These are phyloP conservation scores for Candida bentonensis DNA, from an alignment of 805 yeast species.

Conservation along the genomic window DNA sequence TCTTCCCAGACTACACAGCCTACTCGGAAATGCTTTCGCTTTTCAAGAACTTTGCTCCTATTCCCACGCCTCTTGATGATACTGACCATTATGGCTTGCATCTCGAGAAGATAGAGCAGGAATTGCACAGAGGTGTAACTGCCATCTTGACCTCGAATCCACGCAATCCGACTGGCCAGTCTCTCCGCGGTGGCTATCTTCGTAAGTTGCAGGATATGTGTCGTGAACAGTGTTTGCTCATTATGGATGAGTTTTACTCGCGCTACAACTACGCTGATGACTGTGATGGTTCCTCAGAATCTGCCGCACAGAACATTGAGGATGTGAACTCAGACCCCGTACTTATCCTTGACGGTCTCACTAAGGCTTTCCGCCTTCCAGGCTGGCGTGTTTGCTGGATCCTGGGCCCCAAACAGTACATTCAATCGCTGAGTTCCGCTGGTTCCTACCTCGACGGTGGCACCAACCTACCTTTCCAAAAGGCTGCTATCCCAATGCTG, in stretches of 20 bases:
- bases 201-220: slow-evolving; percentile 37
- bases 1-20: slow-evolving; percentile 51
- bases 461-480: slow-evolving; percentile 46
- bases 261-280: slow-evolving; percentile 41
- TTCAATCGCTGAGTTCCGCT: slow-evolving; percentile 39
- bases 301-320: slow-evolving; percentile 36
- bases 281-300: slow-evolving; percentile 37
- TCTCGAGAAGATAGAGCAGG: slow-evolving; percentile 36
- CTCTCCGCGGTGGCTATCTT: slow-evolving; percentile 35
- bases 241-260: slow-evolving; percentile 52
- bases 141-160: slow-evolving; percentile 48
- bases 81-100: slow-evolving; percentile 44
- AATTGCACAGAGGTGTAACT: slow-evolving; percentile 41
- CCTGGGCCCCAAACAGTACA: slow-evolving; percentile 47
- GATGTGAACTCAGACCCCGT: slow-evolving; percentile 49
- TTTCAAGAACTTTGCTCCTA: slow-evolving; percentile 48
- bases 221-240: slow-evolving; percentile 36
- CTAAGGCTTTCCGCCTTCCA: slow-evolving; percentile 47
- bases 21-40: slow-evolving; percentile 51
- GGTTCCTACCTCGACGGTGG: slow-evolving; percentile 52
- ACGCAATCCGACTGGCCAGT: slow-evolving; percentile 47
- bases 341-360: slow-evolving; percentile 43
- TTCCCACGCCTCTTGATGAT: slow-evolving; percentile 47
- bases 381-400: slow-evolving; percentile 57
- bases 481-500: slow-evolving; percentile 41